Evolutionary conservation across 2,329 filamentous ascomycete genomes (phyloP).

Genomic region (Coniochaeta ligniaria): DNA sequence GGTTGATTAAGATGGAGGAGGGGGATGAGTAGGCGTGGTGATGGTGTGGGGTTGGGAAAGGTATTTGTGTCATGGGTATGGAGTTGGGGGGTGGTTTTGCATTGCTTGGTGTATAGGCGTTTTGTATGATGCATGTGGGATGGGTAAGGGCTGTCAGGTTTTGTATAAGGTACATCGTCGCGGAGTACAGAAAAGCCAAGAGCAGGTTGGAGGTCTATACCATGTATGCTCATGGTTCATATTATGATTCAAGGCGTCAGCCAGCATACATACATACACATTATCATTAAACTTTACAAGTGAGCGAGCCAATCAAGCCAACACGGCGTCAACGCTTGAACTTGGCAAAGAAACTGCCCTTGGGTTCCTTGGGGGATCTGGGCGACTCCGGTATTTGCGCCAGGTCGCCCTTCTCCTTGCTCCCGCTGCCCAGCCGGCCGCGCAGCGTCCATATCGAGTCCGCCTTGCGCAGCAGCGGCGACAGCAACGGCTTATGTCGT

Average conservation of each 20-base stretch:
- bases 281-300: conserved; percentile 5
- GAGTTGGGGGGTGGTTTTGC: conserved; percentile 16
- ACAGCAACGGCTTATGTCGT: conserved; percentile 9
- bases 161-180: too few relatives aligned
- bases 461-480: conserved; percentile 30
- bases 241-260: background rate
- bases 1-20: conserved; percentile 37
- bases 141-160: background rate
- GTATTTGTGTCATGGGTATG: background rate
- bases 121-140: background rate
- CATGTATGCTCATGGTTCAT: background rate
- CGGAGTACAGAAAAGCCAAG: too few relatives aligned
- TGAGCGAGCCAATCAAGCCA: background rate
- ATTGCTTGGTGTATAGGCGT: conserved; percentile 2
- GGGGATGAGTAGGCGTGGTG: background rate
- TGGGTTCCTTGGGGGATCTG: conserved; percentile 16
- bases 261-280: conserved; percentile 1
- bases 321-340: conserved; percentile 29
- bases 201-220: background rate
- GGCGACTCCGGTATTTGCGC: conserved; percentile 11
- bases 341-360: conserved; percentile 31
- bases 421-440: conserved; percentile 26
- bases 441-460: conserved; percentile 44
- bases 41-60: background rate
- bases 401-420: conserved; percentile 3